Evolutionary conservation across 1,284 basidiomycete genomes (phyloP).

Genomic region (Apiotrichum domesticum): DNA sequence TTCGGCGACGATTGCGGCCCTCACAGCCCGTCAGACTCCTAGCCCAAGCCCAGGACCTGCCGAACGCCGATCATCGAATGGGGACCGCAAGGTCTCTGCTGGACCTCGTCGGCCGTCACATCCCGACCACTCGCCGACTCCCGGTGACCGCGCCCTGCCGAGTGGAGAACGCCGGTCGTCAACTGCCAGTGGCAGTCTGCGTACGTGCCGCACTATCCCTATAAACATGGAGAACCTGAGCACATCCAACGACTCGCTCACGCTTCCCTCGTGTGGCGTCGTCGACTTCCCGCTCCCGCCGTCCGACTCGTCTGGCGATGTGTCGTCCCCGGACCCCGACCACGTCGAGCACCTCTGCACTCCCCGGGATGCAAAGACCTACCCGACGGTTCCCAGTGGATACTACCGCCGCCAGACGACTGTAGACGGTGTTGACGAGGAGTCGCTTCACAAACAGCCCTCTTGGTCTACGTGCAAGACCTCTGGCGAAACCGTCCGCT

Average conservation of each 20-base stretch:
- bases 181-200: not conserved
- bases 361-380: slow-evolving; percentile 7
- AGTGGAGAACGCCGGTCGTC: no score
- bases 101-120: no score
- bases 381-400: slow-evolving; percentile 1
- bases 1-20: slow-evolving; percentile 11
- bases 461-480: slow-evolving; percentile 18
- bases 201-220: slow-evolving; percentile 5
- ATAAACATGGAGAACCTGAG: slow-evolving; percentile 19
- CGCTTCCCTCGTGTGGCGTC: slow-evolving; percentile 1
- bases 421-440: slow-evolving; percentile 3
- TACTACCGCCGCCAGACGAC: not conserved
- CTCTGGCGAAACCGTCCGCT: slow-evolving; percentile 2
- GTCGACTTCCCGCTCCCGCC: slow-evolving; percentile 21
- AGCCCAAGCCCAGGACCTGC: not conserved
- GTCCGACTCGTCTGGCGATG: slow-evolving; percentile 14
- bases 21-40: slow-evolving; percentile 1
- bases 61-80: not conserved
- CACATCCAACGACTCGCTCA: slow-evolving; percentile 16
- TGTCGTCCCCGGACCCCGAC: slow-evolving; percentile 16
- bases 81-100: no score
- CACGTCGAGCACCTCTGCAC: slow-evolving; percentile 20
- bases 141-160: no score
- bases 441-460: slow-evolving; percentile 13
- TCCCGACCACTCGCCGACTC: no score